These are phyloP conservation scores for Schwanniomyces polymorphus DNA, from an alignment of 805 yeast species.

Conservation along the genomic window DNA sequence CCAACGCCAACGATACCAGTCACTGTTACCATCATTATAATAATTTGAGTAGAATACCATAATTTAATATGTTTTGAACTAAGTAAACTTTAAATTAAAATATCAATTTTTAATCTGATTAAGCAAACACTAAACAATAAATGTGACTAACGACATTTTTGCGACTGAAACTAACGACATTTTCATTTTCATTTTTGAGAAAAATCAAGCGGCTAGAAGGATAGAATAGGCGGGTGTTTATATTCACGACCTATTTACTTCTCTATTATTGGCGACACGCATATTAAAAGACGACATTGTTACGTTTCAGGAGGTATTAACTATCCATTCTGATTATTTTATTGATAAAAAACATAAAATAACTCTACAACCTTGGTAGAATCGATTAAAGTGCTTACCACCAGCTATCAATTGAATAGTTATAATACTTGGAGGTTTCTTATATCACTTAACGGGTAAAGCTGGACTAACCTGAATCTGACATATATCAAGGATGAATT, in stretches of 20 bases:
- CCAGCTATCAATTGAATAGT: not conserved
- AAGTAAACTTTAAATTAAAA: not conserved
- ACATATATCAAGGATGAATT: constrained; percentile 25
- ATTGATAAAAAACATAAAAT: not conserved
- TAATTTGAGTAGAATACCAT: no score
- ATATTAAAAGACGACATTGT: not conserved
- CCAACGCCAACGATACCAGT: not conserved
- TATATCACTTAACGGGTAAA: not conserved
- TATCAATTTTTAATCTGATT: not conserved
- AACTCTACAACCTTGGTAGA: not conserved
- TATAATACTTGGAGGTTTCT: not conserved
- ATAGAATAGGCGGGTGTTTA: not conserved
- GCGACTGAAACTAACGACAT: not conserved
- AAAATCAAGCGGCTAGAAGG: not conserved
- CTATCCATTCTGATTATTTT: not conserved
- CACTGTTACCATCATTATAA: not conserved
- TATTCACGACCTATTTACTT: no score
- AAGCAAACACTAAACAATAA: not conserved
- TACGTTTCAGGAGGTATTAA: not conserved
- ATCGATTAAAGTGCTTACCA: not conserved
- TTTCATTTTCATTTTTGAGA: not conserved
- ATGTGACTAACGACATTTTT: not conserved
- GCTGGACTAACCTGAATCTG: not conserved
- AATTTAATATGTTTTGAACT: not conserved
- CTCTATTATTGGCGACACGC: not conserved